Base-by-base conservation (phyloP, 1,284 basidiomycete species). In the Pterulicium gracile region DNA sequence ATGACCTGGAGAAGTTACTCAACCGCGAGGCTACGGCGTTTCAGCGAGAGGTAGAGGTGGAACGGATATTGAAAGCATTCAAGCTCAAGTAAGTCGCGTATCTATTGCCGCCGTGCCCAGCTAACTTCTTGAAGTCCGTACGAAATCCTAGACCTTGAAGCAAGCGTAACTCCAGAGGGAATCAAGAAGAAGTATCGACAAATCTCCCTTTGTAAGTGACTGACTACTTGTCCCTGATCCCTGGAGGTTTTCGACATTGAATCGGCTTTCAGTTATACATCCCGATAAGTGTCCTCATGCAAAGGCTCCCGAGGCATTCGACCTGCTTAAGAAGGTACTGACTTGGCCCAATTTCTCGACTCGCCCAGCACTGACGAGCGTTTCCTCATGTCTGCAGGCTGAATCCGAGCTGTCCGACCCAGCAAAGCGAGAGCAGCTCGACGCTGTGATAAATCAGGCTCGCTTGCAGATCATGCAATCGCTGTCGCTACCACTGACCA, bases 281-380 rank as follows among this genome's bases (percentile, higher is more conserved):
- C 86, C 86, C 56, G 86, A 90, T 67, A 90, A 90, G 70, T 79
- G 81, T 52, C 65, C 80, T 58, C 85, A 90, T 63, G 68, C 74
- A 34, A 76, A 77, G 55, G 83, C 87, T 47, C 81, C 87, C 56
- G 87, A 89, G 63, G 86, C 86, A 1, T 90, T 90, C 57, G 86
- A 90, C 61, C 59, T 87, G 20, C 67, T 90, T 41, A 90, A 90
- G 68, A 89, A 90, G 75, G 86, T 83, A n/a, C n/a, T 52, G n/a
- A 21, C 42, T 24, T 21, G 43, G 14, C 40, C 41, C 4, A 12
- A 14, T 14, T 35, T 48, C 43, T 2, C 4, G 18, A 21, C 34
- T 13, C 39, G n/a, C n/a, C 34, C 15, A 36, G 42, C 21, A 15
- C 13, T 34, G 20, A 43, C 44, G 7, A 43, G 47, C n/a, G 42